These are phyloP conservation scores for Pontederia paniculata DNA, from an alignment of 176 grass and related monocot species.

Conservation along the genomic window DNA sequence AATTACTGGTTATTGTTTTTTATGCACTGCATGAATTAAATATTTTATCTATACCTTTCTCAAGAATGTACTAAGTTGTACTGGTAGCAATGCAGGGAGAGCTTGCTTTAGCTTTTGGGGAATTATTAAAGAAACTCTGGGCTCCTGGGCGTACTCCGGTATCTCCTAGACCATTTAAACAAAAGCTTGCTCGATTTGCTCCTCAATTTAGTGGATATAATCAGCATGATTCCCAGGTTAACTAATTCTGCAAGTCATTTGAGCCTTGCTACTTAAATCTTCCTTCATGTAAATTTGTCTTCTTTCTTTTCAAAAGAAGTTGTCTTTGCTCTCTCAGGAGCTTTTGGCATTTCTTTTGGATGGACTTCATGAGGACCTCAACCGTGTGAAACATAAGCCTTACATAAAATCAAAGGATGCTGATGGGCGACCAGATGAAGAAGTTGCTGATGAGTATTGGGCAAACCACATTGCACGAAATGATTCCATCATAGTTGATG, in stretches of 20 bases:
- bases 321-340: constrained; percentile 35
- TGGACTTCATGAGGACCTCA: constrained; percentile 96
- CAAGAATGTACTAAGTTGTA: constrained; percentile 63
- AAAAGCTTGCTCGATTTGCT: constrained; percentile 86
- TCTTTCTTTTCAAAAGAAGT: constrained; percentile 10
- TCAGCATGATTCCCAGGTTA: constrained; percentile 96
- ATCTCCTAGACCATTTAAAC: constrained; percentile 88
- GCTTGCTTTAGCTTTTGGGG: constrained; percentile 97
- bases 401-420: constrained; percentile 82
- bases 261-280: background rate
- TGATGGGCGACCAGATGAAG: constrained; percentile 93
- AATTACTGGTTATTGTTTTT: background rate
- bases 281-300: constrained; percentile 8
- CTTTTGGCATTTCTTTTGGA: constrained; percentile 92
- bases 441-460: constrained; percentile 95
- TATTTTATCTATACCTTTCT: constrained; percentile 4
- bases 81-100: constrained; percentile 98
- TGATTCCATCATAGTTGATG: constrained; percentile 98
- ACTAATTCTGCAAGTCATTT: background rate
- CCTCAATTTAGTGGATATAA: constrained; percentile 98
- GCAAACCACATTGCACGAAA: constrained; percentile 98
- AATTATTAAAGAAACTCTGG: constrained; percentile 94
- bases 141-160: constrained; percentile 74
- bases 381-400: constrained; percentile 91
- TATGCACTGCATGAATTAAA: background rate